Percentiles rank a stretch among this genome's conserved stretches.
Evolutionary conservation across 768 basidiomycete species (phyloP).

Genomic region (Boletus sp.): DNA sequence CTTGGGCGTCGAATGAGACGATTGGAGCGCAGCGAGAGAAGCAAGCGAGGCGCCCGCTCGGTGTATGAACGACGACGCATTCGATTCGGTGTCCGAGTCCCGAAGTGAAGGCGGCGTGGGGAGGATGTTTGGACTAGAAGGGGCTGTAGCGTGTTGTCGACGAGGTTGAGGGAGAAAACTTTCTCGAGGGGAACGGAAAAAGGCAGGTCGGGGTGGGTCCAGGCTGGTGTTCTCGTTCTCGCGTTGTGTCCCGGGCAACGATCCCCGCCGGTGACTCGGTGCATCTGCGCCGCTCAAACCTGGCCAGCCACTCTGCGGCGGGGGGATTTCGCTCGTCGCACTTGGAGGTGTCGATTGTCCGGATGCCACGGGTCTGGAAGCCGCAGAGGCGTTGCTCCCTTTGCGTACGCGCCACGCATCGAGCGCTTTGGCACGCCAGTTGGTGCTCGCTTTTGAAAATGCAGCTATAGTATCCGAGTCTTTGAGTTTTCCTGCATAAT

Average conservation of each 20-base stretch:
- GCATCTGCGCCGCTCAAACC: neutral
- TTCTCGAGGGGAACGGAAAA: conserved; percentile 56
- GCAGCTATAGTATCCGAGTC: conserved; percentile 71
- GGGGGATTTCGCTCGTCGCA: conserved; percentile 20
- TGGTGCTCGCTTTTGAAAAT: conserved; percentile 69
- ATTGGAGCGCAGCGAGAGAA: conserved; percentile 42
- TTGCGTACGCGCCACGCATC: conserved; percentile 28
- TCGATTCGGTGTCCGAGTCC: conserved; percentile 21
- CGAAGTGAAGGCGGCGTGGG: conserved; percentile 8
- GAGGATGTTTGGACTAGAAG: conserved; percentile 30
- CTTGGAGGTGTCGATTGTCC: conserved; percentile 18
- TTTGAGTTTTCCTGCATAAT: conserved; percentile 69
- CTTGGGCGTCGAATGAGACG: conserved; percentile 38
- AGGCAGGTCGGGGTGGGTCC: conserved; percentile 53
- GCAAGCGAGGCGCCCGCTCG: conserved; percentile 40
- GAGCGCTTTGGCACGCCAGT: conserved; percentile 65
- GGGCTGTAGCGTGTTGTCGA: conserved; percentile 26
- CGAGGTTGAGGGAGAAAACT: conserved; percentile 44
- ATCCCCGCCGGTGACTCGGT: conserved; percentile 34
- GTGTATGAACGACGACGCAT: conserved; percentile 30
- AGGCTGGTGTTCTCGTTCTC: conserved; percentile 37
- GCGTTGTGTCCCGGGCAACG: conserved; percentile 38
- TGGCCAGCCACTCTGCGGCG: conserved; percentile 15
- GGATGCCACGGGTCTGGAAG: neutral
- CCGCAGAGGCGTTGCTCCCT: conserved; percentile 7